Percentiles rank a stretch among this genome's conserved stretches.
These are phyloP conservation scores for Ustilago nuda DNA, from an alignment of 1,284 basidiomycete species.

Conservation along the genomic window DNA sequence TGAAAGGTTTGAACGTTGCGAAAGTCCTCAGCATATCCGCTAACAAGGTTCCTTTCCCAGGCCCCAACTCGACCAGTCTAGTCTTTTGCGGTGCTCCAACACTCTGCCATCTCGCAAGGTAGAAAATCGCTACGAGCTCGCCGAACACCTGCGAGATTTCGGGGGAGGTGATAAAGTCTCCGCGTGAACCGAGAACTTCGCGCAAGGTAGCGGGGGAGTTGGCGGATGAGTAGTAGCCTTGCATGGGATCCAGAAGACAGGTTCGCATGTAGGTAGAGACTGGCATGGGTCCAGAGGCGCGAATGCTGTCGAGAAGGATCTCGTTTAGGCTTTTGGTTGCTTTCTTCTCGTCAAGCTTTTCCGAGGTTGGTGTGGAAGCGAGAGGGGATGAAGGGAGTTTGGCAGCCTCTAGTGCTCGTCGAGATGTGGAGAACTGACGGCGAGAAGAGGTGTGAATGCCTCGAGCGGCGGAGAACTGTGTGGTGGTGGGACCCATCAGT, in stretches of 20 bases:
- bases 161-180: constrained; percentile 96
- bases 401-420: not conserved
- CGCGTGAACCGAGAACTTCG: constrained; percentile 83
- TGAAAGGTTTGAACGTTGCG: constrained; percentile 55
- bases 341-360: constrained; percentile 11
- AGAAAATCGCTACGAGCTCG: constrained; percentile 78
- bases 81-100: constrained; percentile 74
- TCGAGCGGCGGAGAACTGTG: constrained; percentile 20
- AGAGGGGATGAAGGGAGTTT: not conserved
- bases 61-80: constrained; percentile 90
- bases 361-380: not conserved
- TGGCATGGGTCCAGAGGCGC: constrained; percentile 62
- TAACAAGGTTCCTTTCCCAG: constrained; percentile 92
- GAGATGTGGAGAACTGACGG: constrained; percentile 14
- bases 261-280: constrained; percentile 68
- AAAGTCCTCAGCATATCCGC: constrained; percentile 81
- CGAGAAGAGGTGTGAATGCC: constrained; percentile 28
- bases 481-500: constrained; percentile 31
- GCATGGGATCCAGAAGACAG: constrained; percentile 64
- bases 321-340: constrained; percentile 32
- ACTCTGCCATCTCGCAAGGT: constrained; percentile 81
- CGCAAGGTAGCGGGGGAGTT: constrained; percentile 34
- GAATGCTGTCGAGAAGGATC: constrained; percentile 45
- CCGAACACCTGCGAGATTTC: constrained; percentile 98
- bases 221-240: constrained; percentile 65